Base-by-base conservation (phyloP, 805 yeast species). In the Kluyveromyces starmeri region DNA sequence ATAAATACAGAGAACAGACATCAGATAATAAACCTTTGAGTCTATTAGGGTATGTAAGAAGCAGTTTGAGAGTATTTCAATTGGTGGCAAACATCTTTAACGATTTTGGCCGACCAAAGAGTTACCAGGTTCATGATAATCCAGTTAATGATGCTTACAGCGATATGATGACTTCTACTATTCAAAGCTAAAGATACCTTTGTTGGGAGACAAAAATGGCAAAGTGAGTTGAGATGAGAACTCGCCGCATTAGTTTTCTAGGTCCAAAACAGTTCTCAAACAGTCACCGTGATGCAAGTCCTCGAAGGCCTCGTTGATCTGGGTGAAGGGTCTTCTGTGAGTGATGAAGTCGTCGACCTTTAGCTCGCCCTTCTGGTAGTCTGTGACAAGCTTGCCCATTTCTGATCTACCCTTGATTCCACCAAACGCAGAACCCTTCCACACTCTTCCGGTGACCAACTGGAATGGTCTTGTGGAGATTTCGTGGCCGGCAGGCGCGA, bases 381-480 rank as follows among this genome's bases (percentile, higher is more conserved):
- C 88, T 39, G 84, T 79, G 38, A 92, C 95, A 39, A 88, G 70
- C 14, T 77, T 84, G 33, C 95, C 96, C 68, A 92, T 73, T 68
- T 92, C 96, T 26, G 95, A 59, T 69, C 96, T 82, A 58, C 98
- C 97, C 67, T 92, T 92, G 56, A 92, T 86, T 61, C 97, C 98
- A 53, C 99, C 99, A 51, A 85, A 92, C n/a, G 99, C 99, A 55
- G 95, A 84, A 51, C 99, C 99, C 62, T 75, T 83, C 97, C 98
- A 89, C 35, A 83, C 95, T 67, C 98, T 80, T 50, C 99, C 99
- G 27, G 97, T 92, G 45, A 92, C 97, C 62, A 92, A 75, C 70
- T 89, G 97, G 83, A 92, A 92, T 42, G 99, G 98, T 65, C 97
- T 78, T 31, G 97, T 92, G 39, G 95, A 65, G 45, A 94, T 88